Evolutionary conservation across 495 filamentous ascomycete species (phyloP).

Genomic region (Staphylotrichum tortipilum): DNA sequence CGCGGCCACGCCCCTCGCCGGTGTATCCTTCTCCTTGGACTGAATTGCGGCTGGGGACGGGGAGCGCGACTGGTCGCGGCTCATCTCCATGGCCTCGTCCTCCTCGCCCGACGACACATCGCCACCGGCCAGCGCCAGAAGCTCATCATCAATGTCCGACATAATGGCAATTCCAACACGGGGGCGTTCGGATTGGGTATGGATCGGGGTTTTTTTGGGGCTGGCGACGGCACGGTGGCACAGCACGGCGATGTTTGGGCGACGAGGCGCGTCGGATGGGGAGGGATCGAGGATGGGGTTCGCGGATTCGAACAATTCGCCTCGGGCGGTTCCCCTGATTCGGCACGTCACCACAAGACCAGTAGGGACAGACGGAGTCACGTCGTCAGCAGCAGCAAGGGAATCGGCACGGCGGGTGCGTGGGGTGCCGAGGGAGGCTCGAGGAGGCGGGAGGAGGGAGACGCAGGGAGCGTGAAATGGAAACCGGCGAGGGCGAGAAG

Average conservation of each 20-base stretch:
- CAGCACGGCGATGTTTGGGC: not conserved
- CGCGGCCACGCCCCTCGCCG: conserved; percentile 29
- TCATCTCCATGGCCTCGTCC: conserved; percentile 31
- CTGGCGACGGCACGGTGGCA: no score
- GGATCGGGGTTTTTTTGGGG: not conserved
- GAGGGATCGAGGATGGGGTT: not conserved
- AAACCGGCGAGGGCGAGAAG: no score
- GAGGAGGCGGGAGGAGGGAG: no score
- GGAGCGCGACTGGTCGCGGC: conserved; percentile 31
- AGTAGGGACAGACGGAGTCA: no score
- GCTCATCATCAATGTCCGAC: conserved; percentile 77
- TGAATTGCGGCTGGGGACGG: conserved; percentile 24
- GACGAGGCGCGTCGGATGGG: not conserved
- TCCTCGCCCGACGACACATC: conserved; percentile 46
- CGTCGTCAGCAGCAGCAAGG: no score
- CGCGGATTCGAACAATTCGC: not conserved
- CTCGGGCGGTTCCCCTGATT: not conserved
- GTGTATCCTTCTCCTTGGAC: conserved; percentile 22
- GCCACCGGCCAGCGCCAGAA: conserved; percentile 76
- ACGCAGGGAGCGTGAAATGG: no score
- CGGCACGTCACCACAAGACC: no score
- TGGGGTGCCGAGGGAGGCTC: no score
- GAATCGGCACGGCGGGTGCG: no score
- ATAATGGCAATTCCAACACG: conserved; percentile 26
- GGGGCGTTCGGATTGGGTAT: not conserved